A percentile compares a stretch with the other conserved stretches of the same genome.
phyloP scores from a whole-genome alignment of 345 rosid genomes.

The Melaleuca quinquenervia region DNA sequence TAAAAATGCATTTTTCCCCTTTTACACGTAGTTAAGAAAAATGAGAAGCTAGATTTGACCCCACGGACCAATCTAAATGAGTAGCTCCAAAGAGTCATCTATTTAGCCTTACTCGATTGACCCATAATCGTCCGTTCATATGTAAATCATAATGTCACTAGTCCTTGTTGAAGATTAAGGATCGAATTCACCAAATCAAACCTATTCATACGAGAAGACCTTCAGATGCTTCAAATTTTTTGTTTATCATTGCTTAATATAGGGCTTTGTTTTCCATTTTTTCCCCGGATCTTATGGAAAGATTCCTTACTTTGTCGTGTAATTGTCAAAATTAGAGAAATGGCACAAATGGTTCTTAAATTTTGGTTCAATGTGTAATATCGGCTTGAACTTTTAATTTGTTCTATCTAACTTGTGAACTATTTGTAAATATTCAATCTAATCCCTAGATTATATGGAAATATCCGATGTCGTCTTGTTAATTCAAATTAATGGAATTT shows the following conservation, averaged over 20 bases:
- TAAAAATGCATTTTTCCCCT: background rate
- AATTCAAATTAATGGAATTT: background rate
- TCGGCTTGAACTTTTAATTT: background rate
- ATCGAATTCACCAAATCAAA: background rate
- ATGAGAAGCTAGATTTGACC: background rate
- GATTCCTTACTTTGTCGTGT: background rate
- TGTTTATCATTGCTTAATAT: background rate
- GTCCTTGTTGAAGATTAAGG: background rate
- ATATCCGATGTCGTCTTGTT: accelerated
- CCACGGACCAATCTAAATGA: background rate
- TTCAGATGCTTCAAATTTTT: background rate
- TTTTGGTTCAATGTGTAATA: background rate
- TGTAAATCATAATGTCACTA: background rate
- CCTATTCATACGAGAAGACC: background rate
- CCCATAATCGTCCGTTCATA: background rate
- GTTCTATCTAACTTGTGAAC: accelerated
- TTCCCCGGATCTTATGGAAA: background rate
- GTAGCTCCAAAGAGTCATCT: no score
- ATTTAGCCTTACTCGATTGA: background rate
- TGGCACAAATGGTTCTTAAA: background rate
- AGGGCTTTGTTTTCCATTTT: background rate
- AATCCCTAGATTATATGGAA: background rate
- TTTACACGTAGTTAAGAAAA: background rate
- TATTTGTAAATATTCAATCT: background rate
- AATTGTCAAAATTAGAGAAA: background rate